Evolutionary conservation across 495 filamentous ascomycete species (phyloP).

Genomic region (Platismatia glauca): DNA sequence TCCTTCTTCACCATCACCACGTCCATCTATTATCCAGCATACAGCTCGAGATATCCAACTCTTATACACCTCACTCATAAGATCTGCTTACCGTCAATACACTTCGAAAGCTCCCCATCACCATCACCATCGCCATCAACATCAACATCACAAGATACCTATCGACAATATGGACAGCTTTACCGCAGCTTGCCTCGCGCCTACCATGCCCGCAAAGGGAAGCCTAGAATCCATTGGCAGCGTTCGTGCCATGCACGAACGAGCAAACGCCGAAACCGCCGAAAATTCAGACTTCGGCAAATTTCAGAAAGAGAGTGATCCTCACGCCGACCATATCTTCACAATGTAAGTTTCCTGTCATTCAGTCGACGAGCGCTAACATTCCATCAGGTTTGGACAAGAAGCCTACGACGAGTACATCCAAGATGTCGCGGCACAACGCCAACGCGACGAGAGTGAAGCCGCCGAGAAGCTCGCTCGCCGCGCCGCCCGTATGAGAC

Average conservation of each 20-base stretch:
- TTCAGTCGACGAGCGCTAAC: background rate
- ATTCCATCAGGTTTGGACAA: background rate
- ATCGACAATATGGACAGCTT: background rate
- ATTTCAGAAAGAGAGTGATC: background rate
- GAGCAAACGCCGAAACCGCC: background rate
- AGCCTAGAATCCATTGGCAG: constrained; percentile 15
- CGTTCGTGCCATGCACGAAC: constrained; percentile 11
- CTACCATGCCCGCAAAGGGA: constrained; percentile 9
- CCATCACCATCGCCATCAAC: background rate
- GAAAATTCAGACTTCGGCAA: background rate
- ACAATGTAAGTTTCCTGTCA: background rate
- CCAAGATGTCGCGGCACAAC: background rate
- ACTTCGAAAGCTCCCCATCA: too few species aligned
- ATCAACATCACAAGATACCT: background rate
- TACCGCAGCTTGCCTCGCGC: constrained; percentile 7
- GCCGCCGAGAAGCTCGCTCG: background rate
- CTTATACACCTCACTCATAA: background rate
- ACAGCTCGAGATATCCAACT: background rate
- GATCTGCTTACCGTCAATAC: background rate
- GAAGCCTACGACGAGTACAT: constrained; percentile 4
- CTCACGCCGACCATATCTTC: background rate
- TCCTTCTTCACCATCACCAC: background rate
- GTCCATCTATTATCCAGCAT: background rate
- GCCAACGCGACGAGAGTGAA: background rate
- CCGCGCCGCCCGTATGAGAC: background rate